A percentile compares a stretch with the other conserved stretches of the same genome.
Evolutionary conservation across 2,329 filamentous ascomycete species (phyloP).

Genomic region (Grosmannia clavigera): DNA sequence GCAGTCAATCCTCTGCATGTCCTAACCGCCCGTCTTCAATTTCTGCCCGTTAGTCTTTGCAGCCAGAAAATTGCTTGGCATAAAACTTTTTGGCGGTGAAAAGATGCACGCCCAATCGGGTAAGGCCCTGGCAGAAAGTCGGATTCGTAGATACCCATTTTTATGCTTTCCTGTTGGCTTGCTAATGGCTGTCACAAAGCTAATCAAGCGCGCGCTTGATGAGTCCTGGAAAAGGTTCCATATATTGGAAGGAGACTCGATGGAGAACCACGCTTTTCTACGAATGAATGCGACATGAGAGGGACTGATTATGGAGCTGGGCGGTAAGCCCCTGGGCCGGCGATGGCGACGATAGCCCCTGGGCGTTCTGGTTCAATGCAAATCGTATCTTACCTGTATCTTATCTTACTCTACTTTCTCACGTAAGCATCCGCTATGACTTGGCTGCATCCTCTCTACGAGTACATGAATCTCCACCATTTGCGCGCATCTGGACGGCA

Average conservation of each 20-base stretch:
- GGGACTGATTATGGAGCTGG: background rate
- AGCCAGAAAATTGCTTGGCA: background rate
- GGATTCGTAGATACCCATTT: background rate
- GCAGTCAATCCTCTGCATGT: background rate
- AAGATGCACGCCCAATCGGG: background rate
- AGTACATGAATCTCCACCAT: no score
- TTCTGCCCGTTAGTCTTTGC: background rate
- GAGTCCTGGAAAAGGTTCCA: background rate
- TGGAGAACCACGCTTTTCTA: background rate
- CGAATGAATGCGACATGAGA: background rate
- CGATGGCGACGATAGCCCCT: no score
- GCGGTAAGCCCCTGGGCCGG: background rate
- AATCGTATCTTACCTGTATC: background rate
- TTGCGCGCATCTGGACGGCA: no score
- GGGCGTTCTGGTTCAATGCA: background rate
- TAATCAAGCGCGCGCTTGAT: constrained; percentile 1
- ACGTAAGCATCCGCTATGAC: background rate
- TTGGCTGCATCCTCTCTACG: no score
- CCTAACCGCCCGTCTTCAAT: background rate
- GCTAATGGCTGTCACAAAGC: background rate
- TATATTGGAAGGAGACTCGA: background rate
- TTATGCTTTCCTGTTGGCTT: no score
- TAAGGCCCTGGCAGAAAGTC: background rate
- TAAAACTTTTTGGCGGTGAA: constrained; percentile 3
- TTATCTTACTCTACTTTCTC: no score